Base-by-base conservation (phyloP, 441 rosid species). In the California macrophylla region DNA sequence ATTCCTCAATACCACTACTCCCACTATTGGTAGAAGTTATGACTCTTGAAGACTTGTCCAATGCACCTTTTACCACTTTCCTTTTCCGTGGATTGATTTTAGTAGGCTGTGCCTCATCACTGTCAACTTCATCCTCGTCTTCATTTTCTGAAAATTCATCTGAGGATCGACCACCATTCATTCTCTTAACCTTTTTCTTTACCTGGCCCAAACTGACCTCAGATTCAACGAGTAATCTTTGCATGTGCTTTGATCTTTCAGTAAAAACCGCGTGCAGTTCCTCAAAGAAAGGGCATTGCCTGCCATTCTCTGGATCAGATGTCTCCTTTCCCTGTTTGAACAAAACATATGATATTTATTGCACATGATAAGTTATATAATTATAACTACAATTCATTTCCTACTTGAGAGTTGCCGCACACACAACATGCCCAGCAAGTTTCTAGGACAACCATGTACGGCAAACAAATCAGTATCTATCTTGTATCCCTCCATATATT, bases 271-370 rank as follows among this genome's bases (percentile, higher is more conserved):
- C 79, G 18, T 85, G 86, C 66, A 86, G 76, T 23, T 86, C 87
- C 66, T 83, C 86, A 42, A 82, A 86, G 76, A 85, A 86, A 6
- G 82, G 86, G 29, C 85, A 86, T 30, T 78, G 83, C 75, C 77
- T 66, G 40, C 82, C 84, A 63, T 72, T 79, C 62, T 82, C 85
- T 7, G 81, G 80, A 77, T 83, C 84, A 47, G 86, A 80, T 60
- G 87, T 79, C 79, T 86, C 91, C 76, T 79, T 85, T 60, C 86
- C 91, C 87, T 86, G 79, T 60, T 20, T 24, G 30, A 29, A 13
- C 16, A 50, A 56, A 21, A 9, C 2, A 6, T 12, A 9, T 20
- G 61, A 54, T 54, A 8, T 54, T 23, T 7, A 54, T 18, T 54
- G 61, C 25, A 64, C 15, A 16, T 8, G 50, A 65, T 6, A 52